A percentile compares a stretch with the other conserved stretches of the same genome.
These are phyloP conservation scores for Hanseniaspora mollemarum DNA, from an alignment of 805 yeast species.

Conservation along the genomic window DNA sequence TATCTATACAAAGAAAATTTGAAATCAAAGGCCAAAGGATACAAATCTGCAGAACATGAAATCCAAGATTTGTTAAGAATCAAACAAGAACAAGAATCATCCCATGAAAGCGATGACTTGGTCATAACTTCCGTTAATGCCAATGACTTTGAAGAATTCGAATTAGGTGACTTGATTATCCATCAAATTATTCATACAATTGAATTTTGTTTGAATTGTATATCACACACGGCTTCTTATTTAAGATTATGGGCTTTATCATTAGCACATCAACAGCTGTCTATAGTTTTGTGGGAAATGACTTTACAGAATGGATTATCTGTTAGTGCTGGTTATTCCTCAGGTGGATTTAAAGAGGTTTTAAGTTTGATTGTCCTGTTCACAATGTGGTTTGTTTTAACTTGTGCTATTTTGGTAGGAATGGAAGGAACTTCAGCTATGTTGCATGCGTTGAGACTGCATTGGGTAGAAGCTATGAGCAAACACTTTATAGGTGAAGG, in stretches of 20 bases:
- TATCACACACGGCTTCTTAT: slow-evolving; percentile 96
- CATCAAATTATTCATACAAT: slow-evolving; percentile 96
- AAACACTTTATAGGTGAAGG: slow-evolving; percentile 98
- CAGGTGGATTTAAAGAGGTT: slow-evolving; percentile 52
- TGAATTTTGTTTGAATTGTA: slow-evolving; percentile 93
- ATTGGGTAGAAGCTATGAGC: slow-evolving; percentile 99
- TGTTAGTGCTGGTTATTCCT: slow-evolving; percentile 22
- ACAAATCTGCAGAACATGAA: slow-evolving; percentile 21
- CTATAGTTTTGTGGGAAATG: slow-evolving; percentile 94
- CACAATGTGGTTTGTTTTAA: slow-evolving; percentile 88
- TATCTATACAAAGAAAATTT: slow-evolving; percentile 38
- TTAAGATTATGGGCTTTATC: slow-evolving; percentile 95
- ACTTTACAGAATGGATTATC: slow-evolving; percentile 73
- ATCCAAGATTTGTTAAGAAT: slow-evolving; percentile 27
- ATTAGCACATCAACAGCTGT: slow-evolving; percentile 90
- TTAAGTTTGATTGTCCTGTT: slow-evolving; percentile 66
- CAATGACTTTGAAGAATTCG: slow-evolving; percentile 39
- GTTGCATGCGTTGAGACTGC: slow-evolving; percentile 95
- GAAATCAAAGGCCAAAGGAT: slow-evolving; percentile 1
- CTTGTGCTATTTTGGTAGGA: slow-evolving; percentile 79
- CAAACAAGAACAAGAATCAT: slow-evolving; percentile 26
- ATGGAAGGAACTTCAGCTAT: slow-evolving; percentile 99
- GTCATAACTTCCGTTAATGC: slow-evolving; percentile 34
- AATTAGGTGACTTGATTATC: slow-evolving; percentile 88
- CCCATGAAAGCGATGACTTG: slow-evolving; percentile 34